Percentiles rank a stretch among this genome's conserved stretches.
These are phyloP conservation scores for Kewa caespitosa DNA, from an alignment of 179 eudicot species.

Conservation along the genomic window DNA sequence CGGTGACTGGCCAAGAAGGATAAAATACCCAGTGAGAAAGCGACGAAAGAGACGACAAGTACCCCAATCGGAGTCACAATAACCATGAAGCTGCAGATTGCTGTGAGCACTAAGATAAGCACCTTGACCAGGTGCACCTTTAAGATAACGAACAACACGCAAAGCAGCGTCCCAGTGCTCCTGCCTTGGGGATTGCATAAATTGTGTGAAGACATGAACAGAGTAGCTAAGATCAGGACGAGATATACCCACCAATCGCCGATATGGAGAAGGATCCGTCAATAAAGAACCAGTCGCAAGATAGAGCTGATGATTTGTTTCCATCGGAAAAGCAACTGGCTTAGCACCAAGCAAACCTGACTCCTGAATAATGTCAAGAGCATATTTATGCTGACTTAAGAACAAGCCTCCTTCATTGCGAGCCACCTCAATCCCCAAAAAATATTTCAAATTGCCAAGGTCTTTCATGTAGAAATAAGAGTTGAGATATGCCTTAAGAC, in stretches of 20 bases:
- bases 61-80: background rate
- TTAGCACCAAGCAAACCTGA: background rate
- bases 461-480: background rate
- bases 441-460: background rate
- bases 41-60: background rate
- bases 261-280: background rate
- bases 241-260: too few species aligned
- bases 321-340: background rate
- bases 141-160: background rate
- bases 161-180: background rate
- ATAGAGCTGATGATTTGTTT: background rate
- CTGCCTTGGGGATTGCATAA: background rate
- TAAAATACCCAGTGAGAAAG: background rate
- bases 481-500: background rate
- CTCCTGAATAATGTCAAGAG: background rate
- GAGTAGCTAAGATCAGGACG: too few species aligned
- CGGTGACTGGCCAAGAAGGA: background rate
- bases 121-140: background rate
- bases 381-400: background rate
- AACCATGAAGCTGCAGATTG: too few species aligned
- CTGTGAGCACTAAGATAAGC: too few species aligned
- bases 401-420: background rate
- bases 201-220: too few species aligned
- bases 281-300: background rate
- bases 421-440: background rate